Evolutionary conservation across 805 yeast species (phyloP).

Genomic region (Henningerozyma blattae): DNA sequence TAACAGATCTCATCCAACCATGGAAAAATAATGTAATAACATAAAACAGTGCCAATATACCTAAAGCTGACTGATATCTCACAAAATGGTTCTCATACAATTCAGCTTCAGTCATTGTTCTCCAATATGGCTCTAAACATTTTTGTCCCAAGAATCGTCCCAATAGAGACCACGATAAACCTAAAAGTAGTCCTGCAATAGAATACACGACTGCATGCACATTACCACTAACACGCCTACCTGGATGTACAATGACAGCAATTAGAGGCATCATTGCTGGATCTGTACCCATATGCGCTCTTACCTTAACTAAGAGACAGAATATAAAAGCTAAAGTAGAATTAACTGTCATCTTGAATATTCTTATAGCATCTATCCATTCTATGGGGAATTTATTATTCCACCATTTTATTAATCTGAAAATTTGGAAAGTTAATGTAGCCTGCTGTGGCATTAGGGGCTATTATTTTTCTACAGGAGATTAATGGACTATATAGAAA

Average conservation of each 20-base stretch:
- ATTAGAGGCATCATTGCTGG: slow-evolving; percentile 35
- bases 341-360: slow-evolving; percentile 27
- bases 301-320: slow-evolving; percentile 28
- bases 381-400: slow-evolving; percentile 21
- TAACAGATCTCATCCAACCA: slow-evolving; percentile 38
- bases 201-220: slow-evolving; percentile 32
- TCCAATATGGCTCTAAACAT: slow-evolving; percentile 24
- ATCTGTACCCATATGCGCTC: slow-evolving; percentile 27
- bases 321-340: slow-evolving; percentile 32
- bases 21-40: slow-evolving; percentile 34
- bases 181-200: slow-evolving; percentile 31
- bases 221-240: slow-evolving; percentile 37
- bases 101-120: slow-evolving; percentile 18
- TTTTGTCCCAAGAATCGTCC: slow-evolving; percentile 31
- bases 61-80: slow-evolving; percentile 30
- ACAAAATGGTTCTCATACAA: slow-evolving; percentile 22
- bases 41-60: slow-evolving; percentile 33
- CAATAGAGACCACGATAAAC: slow-evolving; percentile 30
- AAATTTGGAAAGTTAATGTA: no score
- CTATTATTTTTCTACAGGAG: no score
- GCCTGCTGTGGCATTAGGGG: no score
- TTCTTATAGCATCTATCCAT: slow-evolving; percentile 26
- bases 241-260: slow-evolving; percentile 38
- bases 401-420: not conserved
- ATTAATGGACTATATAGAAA: no score